These are phyloP conservation scores for Lodderomyces metapsilosis DNA, from an alignment of 1,139 yeast genomes.

Conservation along the genomic window DNA sequence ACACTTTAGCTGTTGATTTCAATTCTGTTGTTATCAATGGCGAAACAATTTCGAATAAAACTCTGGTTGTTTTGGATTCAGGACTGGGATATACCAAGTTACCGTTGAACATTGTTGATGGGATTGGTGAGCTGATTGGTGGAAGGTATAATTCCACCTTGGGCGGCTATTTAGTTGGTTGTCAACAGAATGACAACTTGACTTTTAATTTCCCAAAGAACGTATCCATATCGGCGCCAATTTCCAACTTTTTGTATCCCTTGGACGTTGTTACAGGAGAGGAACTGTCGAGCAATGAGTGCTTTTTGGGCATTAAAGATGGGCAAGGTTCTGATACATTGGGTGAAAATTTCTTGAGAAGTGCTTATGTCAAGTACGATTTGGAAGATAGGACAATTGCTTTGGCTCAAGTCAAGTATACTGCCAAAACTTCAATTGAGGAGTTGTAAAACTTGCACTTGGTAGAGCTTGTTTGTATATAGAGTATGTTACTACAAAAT, in stretches of 20 bases:
- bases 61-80: slow-evolving; percentile 19
- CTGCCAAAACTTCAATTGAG: neutral
- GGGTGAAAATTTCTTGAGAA: slow-evolving; percentile 44
- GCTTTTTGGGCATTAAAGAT: slow-evolving; percentile 10
- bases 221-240: slow-evolving; percentile 28
- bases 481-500: too few species aligned
- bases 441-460: neutral
- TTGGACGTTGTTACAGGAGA: slow-evolving; percentile 8
- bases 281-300: slow-evolving; percentile 9
- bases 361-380: slow-evolving; percentile 36
- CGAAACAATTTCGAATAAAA: neutral
- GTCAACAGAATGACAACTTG: slow-evolving; percentile 16
- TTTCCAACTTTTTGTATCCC: slow-evolving; percentile 18
- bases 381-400: slow-evolving; percentile 11
- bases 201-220: slow-evolving; percentile 29
- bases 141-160: neutral
- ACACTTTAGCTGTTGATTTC: slow-evolving; percentile 12
- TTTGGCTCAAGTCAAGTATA: slow-evolving; percentile 7
- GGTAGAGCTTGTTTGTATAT: too few species aligned
- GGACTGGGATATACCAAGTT: slow-evolving; percentile 32
- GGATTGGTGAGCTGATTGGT: slow-evolving; percentile 23
- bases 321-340: slow-evolving; percentile 5
- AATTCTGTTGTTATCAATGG: slow-evolving; percentile 8
- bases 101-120: slow-evolving; percentile 17
- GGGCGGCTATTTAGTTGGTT: slow-evolving; percentile 2